phyloP scores from a whole-genome alignment of 768 basidiomycete species.

The Heimioporus sp. region DNA sequence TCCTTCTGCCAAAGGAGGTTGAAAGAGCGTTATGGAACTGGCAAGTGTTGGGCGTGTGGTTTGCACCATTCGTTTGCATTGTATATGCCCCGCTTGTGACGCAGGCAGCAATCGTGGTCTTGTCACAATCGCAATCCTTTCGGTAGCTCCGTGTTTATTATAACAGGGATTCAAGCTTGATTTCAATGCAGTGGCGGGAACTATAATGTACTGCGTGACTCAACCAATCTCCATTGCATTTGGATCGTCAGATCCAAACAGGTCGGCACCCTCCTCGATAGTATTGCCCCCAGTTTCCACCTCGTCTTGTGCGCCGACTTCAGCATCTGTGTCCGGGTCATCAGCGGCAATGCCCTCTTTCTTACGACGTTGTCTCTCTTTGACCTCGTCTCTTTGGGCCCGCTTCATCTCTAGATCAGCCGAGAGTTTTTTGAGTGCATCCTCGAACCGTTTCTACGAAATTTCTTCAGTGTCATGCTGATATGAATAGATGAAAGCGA shows the following conservation, averaged over 20 bases:
- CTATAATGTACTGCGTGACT: not conserved
- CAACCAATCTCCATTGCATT: constrained; percentile 33
- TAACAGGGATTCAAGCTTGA: not conserved
- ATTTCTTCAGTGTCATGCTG: not conserved
- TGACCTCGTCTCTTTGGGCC: constrained; percentile 75
- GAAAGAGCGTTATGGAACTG: constrained; percentile 66
- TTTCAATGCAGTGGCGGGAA: not conserved
- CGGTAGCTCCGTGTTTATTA: not conserved
- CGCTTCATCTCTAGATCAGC: constrained; percentile 85
- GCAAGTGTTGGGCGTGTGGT: constrained; percentile 80
- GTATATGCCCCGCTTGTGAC: constrained; percentile 73
- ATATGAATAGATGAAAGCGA: not conserved
- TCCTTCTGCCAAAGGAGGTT: constrained; percentile 46
- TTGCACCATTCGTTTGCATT: constrained; percentile 77
- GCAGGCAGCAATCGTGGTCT: constrained; percentile 63
- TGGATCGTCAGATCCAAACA: constrained; percentile 51
- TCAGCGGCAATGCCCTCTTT: constrained; percentile 58
- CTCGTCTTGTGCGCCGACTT: constrained; percentile 36
- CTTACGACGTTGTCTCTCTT: constrained; percentile 67
- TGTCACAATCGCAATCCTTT: constrained; percentile 20
- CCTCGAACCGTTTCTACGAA: constrained; percentile 85
- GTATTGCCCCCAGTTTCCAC: constrained; percentile 28
- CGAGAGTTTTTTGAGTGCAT: constrained; percentile 83
- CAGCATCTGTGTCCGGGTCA: constrained; percentile 42
- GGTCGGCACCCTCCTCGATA: constrained; percentile 25